Evolutionary conservation across 1,284 basidiomycete species (phyloP).

Genomic region (Takashimella tepidaria): DNA sequence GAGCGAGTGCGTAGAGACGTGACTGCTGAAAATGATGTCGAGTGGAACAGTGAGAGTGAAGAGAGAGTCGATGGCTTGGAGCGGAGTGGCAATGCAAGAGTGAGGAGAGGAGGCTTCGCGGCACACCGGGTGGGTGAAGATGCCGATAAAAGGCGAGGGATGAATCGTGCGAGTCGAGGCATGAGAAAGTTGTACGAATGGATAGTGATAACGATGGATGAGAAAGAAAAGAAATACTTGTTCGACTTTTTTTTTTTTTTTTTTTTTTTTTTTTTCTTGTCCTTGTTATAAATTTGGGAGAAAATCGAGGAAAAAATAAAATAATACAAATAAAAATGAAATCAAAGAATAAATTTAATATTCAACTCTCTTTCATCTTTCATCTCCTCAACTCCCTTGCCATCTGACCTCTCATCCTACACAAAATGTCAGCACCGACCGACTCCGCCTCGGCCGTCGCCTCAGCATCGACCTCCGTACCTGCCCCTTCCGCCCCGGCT

Average conservation of each 20-base stretch:
- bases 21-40: no score
- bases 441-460: neutral
- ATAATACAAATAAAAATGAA: neutral
- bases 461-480: constrained; percentile 7
- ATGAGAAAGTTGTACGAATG: neutral
- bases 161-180: constrained; percentile 1
- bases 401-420: neutral
- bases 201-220: constrained; percentile 1
- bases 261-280: neutral
- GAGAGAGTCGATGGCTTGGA: constrained; percentile 5
- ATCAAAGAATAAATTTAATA: neutral
- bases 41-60: constrained; percentile 8
- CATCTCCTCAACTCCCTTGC: neutral
- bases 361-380: neutral
- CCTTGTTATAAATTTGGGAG: neutral
- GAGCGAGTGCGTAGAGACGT: constrained; percentile 6
- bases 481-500: constrained; percentile 11
- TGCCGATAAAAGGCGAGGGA: neutral
- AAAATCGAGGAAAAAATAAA: neutral
- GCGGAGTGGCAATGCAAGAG: constrained; percentile 1
- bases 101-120: constrained; percentile 8
- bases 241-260: neutral
- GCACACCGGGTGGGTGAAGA: constrained; percentile 6
- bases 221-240: neutral
- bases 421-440: constrained; percentile 2